Percentiles rank a stretch among this genome's conserved stretches.
Conservation (phyloP, 169 alveolate genomes). For the Plasmodium malariae region DNA sequence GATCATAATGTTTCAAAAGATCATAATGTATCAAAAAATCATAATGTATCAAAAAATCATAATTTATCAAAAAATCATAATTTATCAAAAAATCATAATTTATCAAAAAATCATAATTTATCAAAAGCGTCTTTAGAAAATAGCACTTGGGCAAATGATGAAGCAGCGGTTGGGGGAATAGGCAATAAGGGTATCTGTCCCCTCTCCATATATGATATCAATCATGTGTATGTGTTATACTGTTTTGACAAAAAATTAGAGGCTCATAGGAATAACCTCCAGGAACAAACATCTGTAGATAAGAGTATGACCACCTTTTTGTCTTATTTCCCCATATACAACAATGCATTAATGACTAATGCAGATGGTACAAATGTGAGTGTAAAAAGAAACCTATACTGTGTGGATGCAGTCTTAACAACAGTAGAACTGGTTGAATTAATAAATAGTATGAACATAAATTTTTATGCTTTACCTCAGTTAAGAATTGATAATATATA, state of each 20-base stretch:
- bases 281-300: slow-evolving; percentile 26
- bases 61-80: not conserved
- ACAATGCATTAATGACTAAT: not conserved
- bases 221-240: slow-evolving; percentile 56
- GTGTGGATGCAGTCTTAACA: slow-evolving; percentile 66
- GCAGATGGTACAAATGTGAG: not conserved
- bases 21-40: not conserved
- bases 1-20: not conserved
- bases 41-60: not conserved
- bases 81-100: not conserved
- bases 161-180: no score
- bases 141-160: no score
- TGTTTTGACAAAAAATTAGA: slow-evolving; percentile 71
- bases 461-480: slow-evolving; percentile 31
- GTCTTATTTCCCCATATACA: not conserved
- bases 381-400: slow-evolving; percentile 10
- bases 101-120: not conserved
- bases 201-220: slow-evolving; percentile 35
- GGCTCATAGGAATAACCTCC: slow-evolving; percentile 20
- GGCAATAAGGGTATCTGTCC: no score
- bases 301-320: slow-evolving; percentile 14
- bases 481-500: slow-evolving; percentile 30
- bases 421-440: slow-evolving; percentile 54
- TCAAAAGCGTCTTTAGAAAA: not conserved
- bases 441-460: slow-evolving; percentile 34